Evolutionary conservation across 768 basidiomycete species (phyloP).

Genomic region (Lactarius psammicola): DNA sequence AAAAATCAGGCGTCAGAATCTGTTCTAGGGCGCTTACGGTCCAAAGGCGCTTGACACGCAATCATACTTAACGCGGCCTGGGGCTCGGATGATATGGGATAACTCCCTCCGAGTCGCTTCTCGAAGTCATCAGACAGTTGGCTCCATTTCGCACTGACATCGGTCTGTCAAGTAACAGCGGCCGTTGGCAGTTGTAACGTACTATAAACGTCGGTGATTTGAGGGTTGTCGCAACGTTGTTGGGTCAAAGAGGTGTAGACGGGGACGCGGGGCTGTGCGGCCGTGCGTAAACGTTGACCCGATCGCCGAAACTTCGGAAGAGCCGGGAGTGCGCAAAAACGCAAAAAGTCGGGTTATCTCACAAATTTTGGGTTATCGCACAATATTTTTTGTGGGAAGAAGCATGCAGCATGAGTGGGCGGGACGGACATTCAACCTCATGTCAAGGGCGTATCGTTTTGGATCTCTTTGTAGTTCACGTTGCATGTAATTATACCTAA

Average conservation of each 20-base stretch:
- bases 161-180: background rate
- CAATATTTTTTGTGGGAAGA: too few species aligned
- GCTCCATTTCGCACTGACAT: slow-evolving; percentile 53
- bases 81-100: slow-evolving; percentile 69
- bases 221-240: too few species aligned
- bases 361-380: background rate
- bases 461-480: background rate
- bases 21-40: slow-evolving; percentile 26
- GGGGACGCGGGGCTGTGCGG: slow-evolving; percentile 56
- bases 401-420: too few species aligned
- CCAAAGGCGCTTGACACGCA: slow-evolving; percentile 31
- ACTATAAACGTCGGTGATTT: too few species aligned
- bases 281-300: slow-evolving; percentile 38
- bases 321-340: too few species aligned
- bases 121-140: slow-evolving; percentile 60
- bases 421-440: too few species aligned
- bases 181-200: slow-evolving; percentile 6
- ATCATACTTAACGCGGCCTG: slow-evolving; percentile 75
- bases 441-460: background rate
- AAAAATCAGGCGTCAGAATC: slow-evolving; percentile 21
- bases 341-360: too few species aligned
- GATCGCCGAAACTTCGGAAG: background rate
- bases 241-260: slow-evolving; percentile 57
- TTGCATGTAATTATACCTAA: background rate
- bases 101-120: slow-evolving; percentile 65